Percentiles rank a stretch among this genome's conserved stretches.
These are phyloP conservation scores for Paramecium tetraurelia DNA, from an alignment of 73 alveolate species.

Conservation along the genomic window DNA sequence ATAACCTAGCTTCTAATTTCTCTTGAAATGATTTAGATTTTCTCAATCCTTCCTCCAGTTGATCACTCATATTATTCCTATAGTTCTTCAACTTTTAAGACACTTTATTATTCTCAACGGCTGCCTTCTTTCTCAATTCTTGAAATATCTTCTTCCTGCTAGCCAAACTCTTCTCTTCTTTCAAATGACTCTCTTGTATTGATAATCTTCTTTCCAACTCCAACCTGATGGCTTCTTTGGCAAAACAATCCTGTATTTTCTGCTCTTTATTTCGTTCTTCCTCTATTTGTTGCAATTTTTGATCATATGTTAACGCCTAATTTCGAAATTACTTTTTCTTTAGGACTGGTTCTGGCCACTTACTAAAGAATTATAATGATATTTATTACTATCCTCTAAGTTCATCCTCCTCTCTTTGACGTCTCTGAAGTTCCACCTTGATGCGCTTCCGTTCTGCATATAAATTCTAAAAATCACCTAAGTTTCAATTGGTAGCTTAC, in stretches of 20 bases:
- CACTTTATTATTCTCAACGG: neutral
- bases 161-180: neutral
- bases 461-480: neutral
- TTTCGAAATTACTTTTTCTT: neutral
- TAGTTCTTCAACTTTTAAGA: neutral
- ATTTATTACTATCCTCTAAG: neutral
- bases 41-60: neutral
- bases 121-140: neutral
- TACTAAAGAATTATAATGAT: neutral
- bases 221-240: neutral
- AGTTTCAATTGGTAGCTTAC: neutral
- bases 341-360: neutral
- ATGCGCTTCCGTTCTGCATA: neutral
- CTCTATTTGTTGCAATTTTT: neutral
- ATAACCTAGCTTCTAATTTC: neutral
- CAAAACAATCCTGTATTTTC: neutral
- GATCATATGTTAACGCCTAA: neutral
- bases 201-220: neutral
- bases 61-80: neutral
- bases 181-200: neutral
- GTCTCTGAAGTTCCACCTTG: neutral
- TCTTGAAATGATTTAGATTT: neutral
- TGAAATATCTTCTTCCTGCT: neutral
- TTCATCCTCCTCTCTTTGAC: slow-evolving; percentile 3
- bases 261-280: neutral